Conservation (phyloP, 2,329 filamentous ascomycete genomes). For the Grosmannia serpens region DNA sequence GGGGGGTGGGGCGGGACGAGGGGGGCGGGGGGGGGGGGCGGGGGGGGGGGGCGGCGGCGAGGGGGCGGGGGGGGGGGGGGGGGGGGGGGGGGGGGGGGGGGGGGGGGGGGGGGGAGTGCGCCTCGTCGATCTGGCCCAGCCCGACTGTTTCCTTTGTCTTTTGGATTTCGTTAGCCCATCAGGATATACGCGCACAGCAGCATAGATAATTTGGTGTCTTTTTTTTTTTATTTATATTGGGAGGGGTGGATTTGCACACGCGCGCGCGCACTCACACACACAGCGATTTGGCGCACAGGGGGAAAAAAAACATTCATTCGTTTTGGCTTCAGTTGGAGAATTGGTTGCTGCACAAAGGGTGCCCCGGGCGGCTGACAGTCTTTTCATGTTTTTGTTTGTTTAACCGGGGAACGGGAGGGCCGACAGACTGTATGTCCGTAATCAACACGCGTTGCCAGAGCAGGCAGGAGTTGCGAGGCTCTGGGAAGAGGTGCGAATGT, state of each 20-base stretch:
- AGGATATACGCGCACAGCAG: neutral
- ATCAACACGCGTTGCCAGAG: neutral
- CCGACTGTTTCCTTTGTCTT: neutral
- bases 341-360: neutral
- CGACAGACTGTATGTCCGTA: neutral
- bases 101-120: too few relatives aligned
- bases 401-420: neutral
- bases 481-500: too few relatives aligned
- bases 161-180: neutral
- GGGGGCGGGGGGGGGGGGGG: too few relatives aligned
- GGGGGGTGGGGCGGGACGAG: too few relatives aligned
- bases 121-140: too few relatives aligned
- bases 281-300: conserved; percentile 4
- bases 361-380: neutral
- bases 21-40: too few relatives aligned
- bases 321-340: neutral
- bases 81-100: too few relatives aligned
- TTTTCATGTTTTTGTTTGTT: neutral
- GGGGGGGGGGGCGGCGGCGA: too few relatives aligned
- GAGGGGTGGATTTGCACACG: neutral
- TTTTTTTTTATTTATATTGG: neutral
- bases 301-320: neutral
- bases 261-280: neutral
- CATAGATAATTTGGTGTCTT: neutral
- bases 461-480: too few relatives aligned